These are phyloP conservation scores for Citrullus mucosospermus DNA, from an alignment of 306 rosid genomes.

Conservation along the genomic window DNA sequence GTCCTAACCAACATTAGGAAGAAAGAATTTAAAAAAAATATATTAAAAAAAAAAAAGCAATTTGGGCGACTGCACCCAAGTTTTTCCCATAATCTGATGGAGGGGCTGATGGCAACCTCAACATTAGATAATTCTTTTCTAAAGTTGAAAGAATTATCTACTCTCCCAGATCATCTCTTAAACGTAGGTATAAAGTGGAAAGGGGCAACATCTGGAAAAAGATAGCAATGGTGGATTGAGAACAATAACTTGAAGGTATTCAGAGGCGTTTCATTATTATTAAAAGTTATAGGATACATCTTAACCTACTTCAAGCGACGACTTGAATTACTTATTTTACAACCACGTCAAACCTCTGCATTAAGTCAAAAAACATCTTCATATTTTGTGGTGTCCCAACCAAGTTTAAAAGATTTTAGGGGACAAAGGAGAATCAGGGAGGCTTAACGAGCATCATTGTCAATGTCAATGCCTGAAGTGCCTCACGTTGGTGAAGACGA, in stretches of 20 bases:
- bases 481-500: constrained; percentile 70
- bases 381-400: neutral
- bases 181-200: neutral
- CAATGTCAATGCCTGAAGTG: constrained; percentile 85
- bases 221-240: neutral
- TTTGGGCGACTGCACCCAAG: too few relatives aligned
- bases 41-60: too few relatives aligned
- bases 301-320: neutral
- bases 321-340: neutral
- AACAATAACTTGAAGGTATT: neutral
- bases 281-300: neutral
- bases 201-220: neutral
- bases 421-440: neutral
- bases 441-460: neutral
- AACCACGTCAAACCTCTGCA: neutral
- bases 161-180: too few relatives aligned
- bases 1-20: too few relatives aligned
- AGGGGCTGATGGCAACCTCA: too few relatives aligned
- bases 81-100: too few relatives aligned
- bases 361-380: neutral
- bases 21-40: too few relatives aligned
- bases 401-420: neutral
- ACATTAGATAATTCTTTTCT: too few relatives aligned
- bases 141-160: too few relatives aligned
- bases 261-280: neutral